Evolutionary conservation across 176 grass and related monocot genomes (phyloP), one percentile per base, ranked within the genome.

Genomic region (Ampelocalamus luodianensis): DNA sequence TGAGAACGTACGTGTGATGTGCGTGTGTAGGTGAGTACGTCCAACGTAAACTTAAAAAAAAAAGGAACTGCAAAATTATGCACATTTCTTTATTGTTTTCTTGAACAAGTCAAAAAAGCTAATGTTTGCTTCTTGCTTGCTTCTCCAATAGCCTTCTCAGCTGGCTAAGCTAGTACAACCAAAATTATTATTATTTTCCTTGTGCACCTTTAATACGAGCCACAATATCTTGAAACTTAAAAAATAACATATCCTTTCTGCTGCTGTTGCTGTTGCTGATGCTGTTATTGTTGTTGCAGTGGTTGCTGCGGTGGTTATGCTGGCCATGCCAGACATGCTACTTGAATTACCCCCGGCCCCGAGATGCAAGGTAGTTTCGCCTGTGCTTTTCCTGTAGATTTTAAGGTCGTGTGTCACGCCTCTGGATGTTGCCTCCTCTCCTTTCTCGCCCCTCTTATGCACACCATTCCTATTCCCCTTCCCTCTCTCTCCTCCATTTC

Each of bases 401-500:
- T 94, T 94, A 92, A 92, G 88, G 94, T 94, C 79, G 84, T 45
- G 53, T 75, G 91, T 97, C 94, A 70, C 83, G 85, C 82, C 82
- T 78, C 50, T 6, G 71, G 85, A 92, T 83, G 76, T 85, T 87
- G 79, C 76, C 79, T n/a, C 58, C 46, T 87, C 87, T 68, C 83
- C 85, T 82, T 81, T 54, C 84, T 53, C 58, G 3, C 10, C 14
- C 65, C 80, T 84, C 74, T 76, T 82, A 3, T 34, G 55, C 11
- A 22, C 16, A 53, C 32, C 24, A 79, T 22, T 18, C 56, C 79
- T 11, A 38, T 29, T 6, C 5, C 38, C 40, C 56, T 23, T 39
- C 10, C 24, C 20, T 8, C 9, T 8, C 73, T 38, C 48, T 56
- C 69, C 9, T 64, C 65, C 66, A 14, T 48, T 22, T 81, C 76